Evolutionary conservation across 768 basidiomycete species (phyloP).

Genomic region (Cystofilobasidium capitatum): DNA sequence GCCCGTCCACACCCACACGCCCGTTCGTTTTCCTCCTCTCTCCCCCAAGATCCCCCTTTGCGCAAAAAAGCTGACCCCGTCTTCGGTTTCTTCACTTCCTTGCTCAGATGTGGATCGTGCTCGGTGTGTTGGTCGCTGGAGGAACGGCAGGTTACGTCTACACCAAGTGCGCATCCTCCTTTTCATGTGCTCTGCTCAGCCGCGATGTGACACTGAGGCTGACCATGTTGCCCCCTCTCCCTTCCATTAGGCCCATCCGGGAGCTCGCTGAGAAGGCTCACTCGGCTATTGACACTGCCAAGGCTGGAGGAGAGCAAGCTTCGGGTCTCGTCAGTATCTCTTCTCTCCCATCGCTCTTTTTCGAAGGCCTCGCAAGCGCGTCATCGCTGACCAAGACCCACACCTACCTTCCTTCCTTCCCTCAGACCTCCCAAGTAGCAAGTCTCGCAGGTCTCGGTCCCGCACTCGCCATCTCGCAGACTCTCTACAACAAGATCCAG

Average conservation of each 20-base stretch:
- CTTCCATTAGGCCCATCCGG: slow-evolving; percentile 20
- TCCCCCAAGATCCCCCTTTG: too few species aligned
- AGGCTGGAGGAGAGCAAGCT: slow-evolving; percentile 29
- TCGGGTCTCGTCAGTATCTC: slow-evolving; percentile 11
- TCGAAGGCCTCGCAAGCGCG: not conserved
- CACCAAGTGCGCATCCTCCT: slow-evolving; percentile 31
- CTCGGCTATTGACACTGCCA: slow-evolving; percentile 30
- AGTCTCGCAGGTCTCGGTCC: slow-evolving; percentile 24
- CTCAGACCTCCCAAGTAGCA: slow-evolving; percentile 29
- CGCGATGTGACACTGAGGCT: not conserved
- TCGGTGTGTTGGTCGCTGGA: slow-evolving; percentile 34
- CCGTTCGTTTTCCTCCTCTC: slow-evolving; percentile 4
- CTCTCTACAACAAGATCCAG: slow-evolving; percentile 12
- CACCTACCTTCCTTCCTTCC: slow-evolving; percentile 31
- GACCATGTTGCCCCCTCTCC: not conserved
- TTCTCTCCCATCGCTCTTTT: not conserved
- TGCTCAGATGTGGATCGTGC: slow-evolving; percentile 32
- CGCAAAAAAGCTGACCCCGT: too few species aligned
- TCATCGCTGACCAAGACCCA: not conserved
- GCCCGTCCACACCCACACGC: slow-evolving; percentile 24
- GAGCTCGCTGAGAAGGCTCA: slow-evolving; percentile 34
- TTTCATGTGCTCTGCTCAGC: not conserved
- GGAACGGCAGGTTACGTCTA: slow-evolving; percentile 33
- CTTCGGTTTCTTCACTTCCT: not conserved
- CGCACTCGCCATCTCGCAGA: slow-evolving; percentile 20